A percentile compares a stretch with the other conserved stretches of the same genome.
These are phyloP conservation scores for Sphaerulina musiva DNA, from an alignment of 2,329 filamentous ascomycete species.

Conservation along the genomic window DNA sequence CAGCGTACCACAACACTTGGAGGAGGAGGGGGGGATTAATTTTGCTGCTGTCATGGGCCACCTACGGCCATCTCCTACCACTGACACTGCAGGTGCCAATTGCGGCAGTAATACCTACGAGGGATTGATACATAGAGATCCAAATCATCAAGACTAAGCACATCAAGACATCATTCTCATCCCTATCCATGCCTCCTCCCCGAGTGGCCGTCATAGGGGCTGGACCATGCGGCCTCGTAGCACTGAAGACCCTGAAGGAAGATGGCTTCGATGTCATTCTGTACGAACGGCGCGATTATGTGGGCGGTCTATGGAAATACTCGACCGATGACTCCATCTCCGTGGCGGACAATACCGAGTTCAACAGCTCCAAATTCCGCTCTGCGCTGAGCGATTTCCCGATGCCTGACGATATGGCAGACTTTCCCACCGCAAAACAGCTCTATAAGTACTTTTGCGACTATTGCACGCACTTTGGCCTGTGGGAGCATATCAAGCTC, in stretches of 20 bases:
- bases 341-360: conserved; percentile 9
- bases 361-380: conserved; percentile 9
- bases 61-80: background rate
- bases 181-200: background rate
- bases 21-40: no score
- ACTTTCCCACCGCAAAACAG: conserved; percentile 9
- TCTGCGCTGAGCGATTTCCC: conserved; percentile 11
- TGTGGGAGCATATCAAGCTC: conserved; percentile 34
- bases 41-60: background rate
- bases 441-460: conserved; percentile 3
- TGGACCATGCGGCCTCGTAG: conserved; percentile 11
- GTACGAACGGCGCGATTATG: conserved; percentile 36
- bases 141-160: background rate
- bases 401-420: conserved; percentile 6
- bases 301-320: conserved; percentile 42
- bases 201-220: conserved; percentile 4
- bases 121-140: background rate
- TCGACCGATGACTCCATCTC: conserved; percentile 11
- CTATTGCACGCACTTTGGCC: conserved; percentile 34
- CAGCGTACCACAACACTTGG: background rate
- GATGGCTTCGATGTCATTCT: conserved; percentile 39
- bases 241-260: conserved; percentile 37
- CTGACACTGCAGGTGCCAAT: background rate
- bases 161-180: background rate
- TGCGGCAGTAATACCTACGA: background rate